A percentile compares a stretch with the other conserved stretches of the same genome.
phyloP scores from a whole-genome alignment of 345 rosid genomes.

The Capsella bursapastoris region DNA sequence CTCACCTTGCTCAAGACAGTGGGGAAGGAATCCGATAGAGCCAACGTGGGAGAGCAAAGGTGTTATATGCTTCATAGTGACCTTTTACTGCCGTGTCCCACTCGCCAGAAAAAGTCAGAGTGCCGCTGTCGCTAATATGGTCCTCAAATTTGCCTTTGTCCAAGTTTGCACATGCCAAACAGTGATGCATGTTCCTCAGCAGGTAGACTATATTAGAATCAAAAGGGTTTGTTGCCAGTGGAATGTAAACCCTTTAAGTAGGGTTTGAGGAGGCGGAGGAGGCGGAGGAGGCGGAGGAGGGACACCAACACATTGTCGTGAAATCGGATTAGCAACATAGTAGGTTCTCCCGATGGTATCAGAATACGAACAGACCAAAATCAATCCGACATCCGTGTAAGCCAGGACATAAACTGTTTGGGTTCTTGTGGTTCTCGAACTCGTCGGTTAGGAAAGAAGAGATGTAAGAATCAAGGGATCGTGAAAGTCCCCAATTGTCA shows the following conservation, averaged over 20 bases:
- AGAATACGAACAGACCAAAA: background rate
- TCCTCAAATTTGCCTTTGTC: background rate
- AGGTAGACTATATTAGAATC: background rate
- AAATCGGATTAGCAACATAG: conserved; percentile 6
- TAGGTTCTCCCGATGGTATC: background rate
- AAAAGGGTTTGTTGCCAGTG: background rate
- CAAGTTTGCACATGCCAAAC: background rate
- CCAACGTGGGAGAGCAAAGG: background rate
- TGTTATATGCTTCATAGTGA: background rate
- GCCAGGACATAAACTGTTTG: background rate
- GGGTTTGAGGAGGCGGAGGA: background rate
- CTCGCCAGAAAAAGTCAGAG: background rate
- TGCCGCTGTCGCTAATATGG: background rate
- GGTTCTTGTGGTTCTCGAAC: background rate
- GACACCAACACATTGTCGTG: background rate
- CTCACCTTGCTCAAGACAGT: background rate
- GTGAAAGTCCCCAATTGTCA: background rate
- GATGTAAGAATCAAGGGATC: background rate
- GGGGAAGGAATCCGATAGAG: background rate
- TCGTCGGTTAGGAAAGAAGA: background rate
- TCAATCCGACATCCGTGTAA: conserved; percentile 12
- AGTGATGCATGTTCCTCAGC: background rate
- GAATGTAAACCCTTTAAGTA: background rate
- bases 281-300: background rate
- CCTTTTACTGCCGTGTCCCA: background rate